Evolutionary conservation across 768 basidiomycete genomes (phyloP), one percentile per base, ranked within the genome.

Genomic region (Saitozyma podzolica): DNA sequence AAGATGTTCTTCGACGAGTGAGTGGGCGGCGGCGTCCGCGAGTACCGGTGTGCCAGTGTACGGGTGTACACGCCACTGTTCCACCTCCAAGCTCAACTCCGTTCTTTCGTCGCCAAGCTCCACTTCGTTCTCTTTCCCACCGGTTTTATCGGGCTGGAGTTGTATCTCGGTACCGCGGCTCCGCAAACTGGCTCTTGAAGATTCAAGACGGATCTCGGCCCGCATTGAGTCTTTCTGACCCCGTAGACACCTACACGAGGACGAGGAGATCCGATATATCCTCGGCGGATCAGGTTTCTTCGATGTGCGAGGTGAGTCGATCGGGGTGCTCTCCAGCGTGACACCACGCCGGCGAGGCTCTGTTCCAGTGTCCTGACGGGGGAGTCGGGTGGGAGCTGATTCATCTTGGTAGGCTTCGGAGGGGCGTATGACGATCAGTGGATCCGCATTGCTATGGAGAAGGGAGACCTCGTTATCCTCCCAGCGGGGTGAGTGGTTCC

Each of bases 241-340:
- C 6, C 55, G 42, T 67, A 91, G 90, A 71, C 92, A 96, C 71
- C 85, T 97, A 83, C 94, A 96, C 70, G 92, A 96, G 78, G 93
- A 96, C 71, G 93, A 97, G 73, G 93, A 97, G 80, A 95, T 94
- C 73, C 84, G 93, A 8, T 97, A 90, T 71, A 86, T 94, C 69
- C 83, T 92, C 47, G 83, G 84, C 0, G 94, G 94, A n/a, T 86
- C 85, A 43, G 93, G 92, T 0, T 98, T 87, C 83, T 97, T 96
- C 75, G 94, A 97, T 69, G 85, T 97, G 47, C 85, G 92, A 62
- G 90, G 90, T 90, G 67, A 59, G 86, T 59, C n/a, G 43, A 45
- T 45, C 43, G 43, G 9, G 43, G 9, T 45, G 9, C 43, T 16
- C 9, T 45, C 9, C 43, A 9, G 9, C 43, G 9, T 9, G 9